Conservation (phyloP, 2,329 filamentous ascomycete genomes). For the Cladophialophora exuberans region DNA sequence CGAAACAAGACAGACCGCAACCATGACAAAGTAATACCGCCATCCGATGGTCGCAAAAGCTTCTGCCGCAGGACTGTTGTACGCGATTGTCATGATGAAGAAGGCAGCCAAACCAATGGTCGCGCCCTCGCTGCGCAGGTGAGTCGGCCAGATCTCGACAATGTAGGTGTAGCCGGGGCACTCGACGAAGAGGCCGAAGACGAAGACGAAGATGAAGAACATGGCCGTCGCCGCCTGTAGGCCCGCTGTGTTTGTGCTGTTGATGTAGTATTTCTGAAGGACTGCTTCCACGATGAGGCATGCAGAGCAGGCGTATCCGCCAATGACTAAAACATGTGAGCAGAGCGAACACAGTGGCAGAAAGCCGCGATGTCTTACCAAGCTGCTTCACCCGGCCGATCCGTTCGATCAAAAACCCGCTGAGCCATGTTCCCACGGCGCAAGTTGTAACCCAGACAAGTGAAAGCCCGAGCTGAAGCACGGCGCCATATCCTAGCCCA, state of each 20-base stretch:
- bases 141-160: constrained; percentile 23
- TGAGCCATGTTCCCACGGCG: constrained; percentile 36
- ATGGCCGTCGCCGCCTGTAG: constrained; percentile 44
- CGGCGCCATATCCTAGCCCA: constrained; percentile 37
- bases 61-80: constrained; percentile 10
- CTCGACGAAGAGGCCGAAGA: constrained; percentile 40
- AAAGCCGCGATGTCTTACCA: too few relatives aligned
- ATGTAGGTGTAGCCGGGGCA: constrained; percentile 18
- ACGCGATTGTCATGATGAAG: constrained; percentile 10
- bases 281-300: constrained; percentile 41
- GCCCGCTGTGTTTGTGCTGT: constrained; percentile 37
- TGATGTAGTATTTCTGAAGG: constrained; percentile 39
- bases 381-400: constrained; percentile 19
- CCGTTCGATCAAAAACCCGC: constrained; percentile 36
- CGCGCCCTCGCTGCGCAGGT: constrained; percentile 22
- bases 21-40: constrained; percentile 38
- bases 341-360: constrained; percentile 15
- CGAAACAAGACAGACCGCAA: neutral
- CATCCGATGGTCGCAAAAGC: constrained; percentile 40
- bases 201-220: constrained; percentile 44
- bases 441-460: constrained; percentile 29
- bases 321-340: constrained; percentile 36
- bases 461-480: constrained; percentile 18
- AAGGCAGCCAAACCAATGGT: constrained; percentile 15
- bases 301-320: constrained; percentile 43